Evolutionary conservation across 2,329 filamentous ascomycete species (phyloP).

Genomic region (Pseudogymnoascus sp.): DNA sequence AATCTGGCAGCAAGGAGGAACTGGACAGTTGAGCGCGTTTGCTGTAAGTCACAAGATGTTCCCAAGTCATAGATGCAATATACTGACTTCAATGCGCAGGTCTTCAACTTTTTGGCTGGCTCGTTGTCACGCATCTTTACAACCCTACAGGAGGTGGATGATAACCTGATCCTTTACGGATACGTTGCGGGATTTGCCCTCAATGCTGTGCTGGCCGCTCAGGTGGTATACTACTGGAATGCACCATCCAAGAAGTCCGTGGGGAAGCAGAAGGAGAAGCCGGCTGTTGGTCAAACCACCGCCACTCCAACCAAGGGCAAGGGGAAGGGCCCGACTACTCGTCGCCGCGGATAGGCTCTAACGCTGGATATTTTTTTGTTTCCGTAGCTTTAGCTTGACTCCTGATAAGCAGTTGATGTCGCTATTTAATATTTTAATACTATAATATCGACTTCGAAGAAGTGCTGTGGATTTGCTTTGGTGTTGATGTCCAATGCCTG

Average conservation of each 20-base stretch:
- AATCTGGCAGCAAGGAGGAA: conserved; percentile 77
- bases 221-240: conserved; percentile 98
- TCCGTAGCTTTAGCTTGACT: conserved; percentile 2
- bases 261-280: conserved; percentile 33
- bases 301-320: background rate
- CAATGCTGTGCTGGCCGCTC: conserved; percentile 75
- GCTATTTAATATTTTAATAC: conserved; percentile 9
- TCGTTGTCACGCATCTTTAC: conserved; percentile 95
- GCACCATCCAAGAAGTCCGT: conserved; percentile 44
- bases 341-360: conserved; percentile 5
- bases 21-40: conserved; percentile 93
- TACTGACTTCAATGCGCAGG: conserved; percentile 42
- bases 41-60: conserved; percentile 56
- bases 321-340: conserved; percentile 5
- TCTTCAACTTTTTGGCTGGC: conserved; percentile 95
- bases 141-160: conserved; percentile 92
- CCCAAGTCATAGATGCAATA: background rate
- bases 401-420: conserved; percentile 7
- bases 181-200: conserved; percentile 88
- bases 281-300: background rate
- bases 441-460: conserved; percentile 8
- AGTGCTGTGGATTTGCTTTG: background rate
- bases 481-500: background rate
- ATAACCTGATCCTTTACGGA: conserved; percentile 90
- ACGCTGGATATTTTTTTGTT: background rate